A percentile compares a stretch with the other conserved stretches of the same genome.
These are phyloP conservation scores for Lonicera japonica DNA, from an alignment of 129 eudicot species.

Conservation along the genomic window DNA sequence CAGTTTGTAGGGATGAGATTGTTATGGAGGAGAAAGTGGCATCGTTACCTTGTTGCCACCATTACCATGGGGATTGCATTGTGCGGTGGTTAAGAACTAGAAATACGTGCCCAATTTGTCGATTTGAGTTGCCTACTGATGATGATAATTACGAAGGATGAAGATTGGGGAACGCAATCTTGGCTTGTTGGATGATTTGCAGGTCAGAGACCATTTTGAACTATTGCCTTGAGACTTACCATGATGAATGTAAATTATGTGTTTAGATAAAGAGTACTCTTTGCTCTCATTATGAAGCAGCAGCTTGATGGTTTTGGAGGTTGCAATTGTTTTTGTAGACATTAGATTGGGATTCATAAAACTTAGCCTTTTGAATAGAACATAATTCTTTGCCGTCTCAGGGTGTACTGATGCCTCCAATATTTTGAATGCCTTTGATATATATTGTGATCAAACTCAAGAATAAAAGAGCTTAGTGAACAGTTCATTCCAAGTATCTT, in stretches of 20 bases:
- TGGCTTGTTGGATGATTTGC: slow-evolving; percentile 24
- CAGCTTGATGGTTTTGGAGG: not conserved
- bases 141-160: slow-evolving; percentile 67
- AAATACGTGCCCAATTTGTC: slow-evolving; percentile 94
- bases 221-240: slow-evolving; percentile 29
- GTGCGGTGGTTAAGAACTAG: slow-evolving; percentile 80
- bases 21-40: slow-evolving; percentile 53
- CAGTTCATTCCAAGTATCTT: too few relatives aligned
- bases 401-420: too few relatives aligned
- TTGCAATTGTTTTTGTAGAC: not conserved
- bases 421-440: too few relatives aligned
- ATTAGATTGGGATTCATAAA: not conserved
- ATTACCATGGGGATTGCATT: slow-evolving; percentile 83
- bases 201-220: slow-evolving; percentile 53
- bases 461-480: too few relatives aligned
- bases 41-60: slow-evolving; percentile 70
- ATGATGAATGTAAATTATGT: slow-evolving; percentile 25
- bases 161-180: slow-evolving; percentile 32
- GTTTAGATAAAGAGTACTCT: not conserved
- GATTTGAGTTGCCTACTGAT: slow-evolving; percentile 88
- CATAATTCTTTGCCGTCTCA: not conserved
- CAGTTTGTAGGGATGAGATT: slow-evolving; percentile 85
- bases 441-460: too few relatives aligned
- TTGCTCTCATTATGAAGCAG: not conserved
- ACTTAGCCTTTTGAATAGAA: not conserved